Evolutionary conservation across 352 stramenopile species (phyloP), one percentile per base, ranked within the genome.

Genomic region (Phytophthora parvispora): DNA sequence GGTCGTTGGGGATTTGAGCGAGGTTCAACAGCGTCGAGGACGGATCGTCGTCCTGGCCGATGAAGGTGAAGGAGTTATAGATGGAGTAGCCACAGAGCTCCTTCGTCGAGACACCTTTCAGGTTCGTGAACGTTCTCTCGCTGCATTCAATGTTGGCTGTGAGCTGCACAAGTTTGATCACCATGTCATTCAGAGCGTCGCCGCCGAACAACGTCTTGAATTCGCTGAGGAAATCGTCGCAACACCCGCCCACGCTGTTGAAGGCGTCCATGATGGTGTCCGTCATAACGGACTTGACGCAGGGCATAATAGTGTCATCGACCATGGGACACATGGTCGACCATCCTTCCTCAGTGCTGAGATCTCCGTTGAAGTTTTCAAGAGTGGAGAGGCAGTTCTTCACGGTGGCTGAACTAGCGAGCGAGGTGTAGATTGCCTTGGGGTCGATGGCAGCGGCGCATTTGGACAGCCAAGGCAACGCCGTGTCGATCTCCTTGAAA

Each of bases 1-100:
- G 74, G 34, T 76, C 63, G 28, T 81, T 87, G 1, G 83, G 75
- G 43, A 91, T 77, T 42, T 87, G 72, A 3, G 71, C 15, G 51
- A 78, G 47, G 18, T 74, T 54, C 3, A 58, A 38, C 12, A 68
- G 25, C 25, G 13, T 12, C 0, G n/a, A 29, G 6, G 10, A n/a
- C n/a, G n/a, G 2, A 1, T 63, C 65, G 0, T 67, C 28, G 1
- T 48, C 31, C 20, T 51, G n/a, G 1, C 63, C 6, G 9, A 62
- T 38, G 32, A 63, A 64, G n/a, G 24, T 38, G 28, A 90, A 77
- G 8, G 77, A 75, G 10, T 68, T 40, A 20, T 64, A 9, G n/a
- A 84, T 53, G 28, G 77, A 84, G 38, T 64, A 67, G 2, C 64
- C 71, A 29, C 83, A 91, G 25, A 72, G 63, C 45, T 92, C 63